Evolutionary conservation across 2,329 filamentous ascomycete species (phyloP), one percentile per base, ranked within the genome.

Genomic region (Fusarium protoensiforme): DNA sequence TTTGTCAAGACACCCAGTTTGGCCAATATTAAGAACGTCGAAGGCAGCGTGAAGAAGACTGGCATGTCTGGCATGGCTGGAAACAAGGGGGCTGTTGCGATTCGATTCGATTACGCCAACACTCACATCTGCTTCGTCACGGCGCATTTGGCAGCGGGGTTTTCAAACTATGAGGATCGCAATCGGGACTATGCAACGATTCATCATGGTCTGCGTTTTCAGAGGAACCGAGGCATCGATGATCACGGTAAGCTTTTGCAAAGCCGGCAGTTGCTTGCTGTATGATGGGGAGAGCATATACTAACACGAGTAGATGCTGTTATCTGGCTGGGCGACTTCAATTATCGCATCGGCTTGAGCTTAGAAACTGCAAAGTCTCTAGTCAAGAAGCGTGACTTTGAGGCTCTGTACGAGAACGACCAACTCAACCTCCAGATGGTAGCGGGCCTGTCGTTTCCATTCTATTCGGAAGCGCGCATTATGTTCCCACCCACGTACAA

Each of bases 341-440:
- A 99, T 80, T 99, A 99, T 82, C 92, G 96, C 20, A 97, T 99
- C 77, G 96, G 95, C 1, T 87, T 98, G 65, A 89, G 88, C 51
- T 91, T 94, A 73, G 94, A 98, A 41, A 91, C 88, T 68, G 94
- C 94, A 9, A 92, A 93, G 74, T 89, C 91, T 35, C 85, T 97
- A 11, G 90, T 98, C 63, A 89, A 92, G 76, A 87, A 89, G 63
- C 86, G 89, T 29, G 92, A 98, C 78, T 86, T 97, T 13, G 93
- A 92, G 64, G 92, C 88, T 20, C 84, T 98, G 58, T 97, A 98
- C 80, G 93, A 96, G 70, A 97, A 98, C 77, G 96, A 98, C 78
- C 95, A 98, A 86, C 88, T 99, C 65, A 98, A 98, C 80, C 85
- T 98, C 10, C 95, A 98, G 86, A 99, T 98, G 96, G 92, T 98